phyloP scores from a whole-genome alignment of 192 early-diverging fungal genomes.

The Backusella tarrabulga region DNA sequence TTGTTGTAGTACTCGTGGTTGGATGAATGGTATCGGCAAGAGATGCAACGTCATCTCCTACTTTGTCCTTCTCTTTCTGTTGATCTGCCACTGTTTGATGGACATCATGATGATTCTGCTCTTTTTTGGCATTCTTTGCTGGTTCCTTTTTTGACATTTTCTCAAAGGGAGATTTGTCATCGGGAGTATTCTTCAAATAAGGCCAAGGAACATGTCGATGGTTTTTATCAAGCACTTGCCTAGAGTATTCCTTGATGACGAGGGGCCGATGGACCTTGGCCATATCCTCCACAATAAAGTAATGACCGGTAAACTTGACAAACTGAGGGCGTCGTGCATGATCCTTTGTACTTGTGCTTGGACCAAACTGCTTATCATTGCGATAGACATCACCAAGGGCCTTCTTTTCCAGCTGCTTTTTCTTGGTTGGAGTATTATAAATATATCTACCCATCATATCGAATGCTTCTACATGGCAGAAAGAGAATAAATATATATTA shows the following conservation, averaged over 20 bases:
- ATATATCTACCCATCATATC: too few species aligned
- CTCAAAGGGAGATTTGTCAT: neutral
- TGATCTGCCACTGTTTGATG: neutral
- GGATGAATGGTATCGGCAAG: neutral
- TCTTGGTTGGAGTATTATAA: neutral
- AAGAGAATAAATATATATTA: too few species aligned
- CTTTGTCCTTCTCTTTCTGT: neutral
- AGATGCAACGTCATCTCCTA: neutral
- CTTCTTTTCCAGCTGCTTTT: neutral
- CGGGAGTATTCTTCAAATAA: neutral
- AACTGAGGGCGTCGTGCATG: conserved; percentile 6
- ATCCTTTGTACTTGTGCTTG: neutral
- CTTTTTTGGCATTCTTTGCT: neutral
- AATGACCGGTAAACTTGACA: conserved; percentile 12
- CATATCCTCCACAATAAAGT: conserved; percentile 12
- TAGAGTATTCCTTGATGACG: conserved; percentile 7
- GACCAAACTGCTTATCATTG: conserved; percentile 19
- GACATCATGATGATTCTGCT: neutral
- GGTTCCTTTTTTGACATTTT: neutral
- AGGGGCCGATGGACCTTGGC: conserved; percentile 1
- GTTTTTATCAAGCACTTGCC: neutral
- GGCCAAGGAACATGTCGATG: conserved; percentile 7
- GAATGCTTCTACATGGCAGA: too few species aligned
- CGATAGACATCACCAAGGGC: conserved; percentile 2
- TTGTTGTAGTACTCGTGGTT: neutral